phyloP scores from a whole-genome alignment of 2,329 filamentous ascomycete species.

The Dryadomyces quercivorus region DNA sequence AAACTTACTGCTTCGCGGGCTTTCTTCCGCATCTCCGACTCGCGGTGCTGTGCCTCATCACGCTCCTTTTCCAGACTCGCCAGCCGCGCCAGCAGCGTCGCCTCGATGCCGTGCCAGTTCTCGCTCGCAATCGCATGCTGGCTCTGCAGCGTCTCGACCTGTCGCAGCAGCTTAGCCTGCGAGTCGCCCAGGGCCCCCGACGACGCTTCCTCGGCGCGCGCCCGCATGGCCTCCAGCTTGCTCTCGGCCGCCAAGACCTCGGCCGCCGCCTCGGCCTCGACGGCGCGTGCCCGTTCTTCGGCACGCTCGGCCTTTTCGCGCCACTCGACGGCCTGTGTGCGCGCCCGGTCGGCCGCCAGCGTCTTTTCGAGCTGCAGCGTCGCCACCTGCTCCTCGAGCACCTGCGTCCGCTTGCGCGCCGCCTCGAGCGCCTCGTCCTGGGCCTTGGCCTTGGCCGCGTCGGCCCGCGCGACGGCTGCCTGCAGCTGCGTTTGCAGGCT shows the following conservation, averaged over 20 bases:
- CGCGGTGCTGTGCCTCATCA: slow-evolving; percentile 71
- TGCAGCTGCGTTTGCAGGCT: slow-evolving; percentile 60
- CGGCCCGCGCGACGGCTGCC: slow-evolving; percentile 53
- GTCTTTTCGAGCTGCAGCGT: slow-evolving; percentile 71
- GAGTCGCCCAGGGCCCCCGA: slow-evolving; percentile 71
- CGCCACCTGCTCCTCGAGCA: slow-evolving; percentile 43
- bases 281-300: slow-evolving; percentile 52
- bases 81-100: slow-evolving; percentile 67
- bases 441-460: slow-evolving; percentile 52
- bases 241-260: slow-evolving; percentile 71
- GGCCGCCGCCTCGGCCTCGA: slow-evolving; percentile 67
- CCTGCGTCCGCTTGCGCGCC: slow-evolving; percentile 40
- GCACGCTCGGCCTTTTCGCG: slow-evolving; percentile 62
- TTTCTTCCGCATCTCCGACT: slow-evolving; percentile 81
- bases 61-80: slow-evolving; percentile 76
- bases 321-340: slow-evolving; percentile 59
- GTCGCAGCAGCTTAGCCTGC: slow-evolving; percentile 79
- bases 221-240: slow-evolving; percentile 78
- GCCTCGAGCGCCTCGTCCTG: slow-evolving; percentile 56
- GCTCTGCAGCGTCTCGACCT: slow-evolving; percentile 89
- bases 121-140: slow-evolving; percentile 91
- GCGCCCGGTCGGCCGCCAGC: slow-evolving; percentile 50
- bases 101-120: slow-evolving; percentile 96
- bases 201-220: slow-evolving; percentile 77
- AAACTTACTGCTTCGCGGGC: slow-evolving; percentile 66